These are phyloP conservation scores for Mycocentrospora acerina DNA, from an alignment of 2,329 filamentous ascomycete genomes.

Conservation along the genomic window DNA sequence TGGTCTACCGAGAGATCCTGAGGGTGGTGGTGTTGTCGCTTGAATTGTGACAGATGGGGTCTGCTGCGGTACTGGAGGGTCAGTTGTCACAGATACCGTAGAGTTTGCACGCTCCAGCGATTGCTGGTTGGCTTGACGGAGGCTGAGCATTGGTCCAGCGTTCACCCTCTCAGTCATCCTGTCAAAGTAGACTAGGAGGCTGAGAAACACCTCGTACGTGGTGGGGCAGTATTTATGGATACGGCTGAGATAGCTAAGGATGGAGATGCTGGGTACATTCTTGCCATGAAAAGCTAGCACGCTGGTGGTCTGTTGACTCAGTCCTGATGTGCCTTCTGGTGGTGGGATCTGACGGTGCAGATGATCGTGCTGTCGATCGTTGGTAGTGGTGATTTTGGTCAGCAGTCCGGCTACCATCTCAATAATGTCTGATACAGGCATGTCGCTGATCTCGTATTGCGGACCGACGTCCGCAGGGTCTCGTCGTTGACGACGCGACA, in stretches of 20 bases:
- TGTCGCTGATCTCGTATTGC: conserved; percentile 91
- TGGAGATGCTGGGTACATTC: conserved; percentile 95
- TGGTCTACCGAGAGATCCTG: conserved; percentile 49
- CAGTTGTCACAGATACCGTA: conserved; percentile 29
- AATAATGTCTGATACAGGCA: conserved; percentile 96
- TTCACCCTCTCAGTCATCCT: conserved; percentile 98
- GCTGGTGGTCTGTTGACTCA: conserved; percentile 65
- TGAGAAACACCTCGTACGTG: conserved; percentile 96
- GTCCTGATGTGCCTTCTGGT: conserved; percentile 58
- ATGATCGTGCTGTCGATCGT: conserved; percentile 90
- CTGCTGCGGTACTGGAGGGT: conserved; percentile 22
- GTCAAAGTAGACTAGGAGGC: conserved; percentile 94
- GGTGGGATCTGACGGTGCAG: conserved; percentile 73
- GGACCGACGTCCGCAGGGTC: conserved; percentile 54
- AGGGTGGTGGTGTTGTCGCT: conserved; percentile 52
- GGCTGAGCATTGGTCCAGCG: conserved; percentile 68
- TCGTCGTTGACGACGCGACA: conserved; percentile 45
- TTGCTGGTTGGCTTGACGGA: conserved; percentile 56
- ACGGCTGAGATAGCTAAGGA: conserved; percentile 89
- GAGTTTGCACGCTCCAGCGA: conserved; percentile 42
- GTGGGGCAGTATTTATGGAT: conserved; percentile 99
- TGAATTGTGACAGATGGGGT: conserved; percentile 39
- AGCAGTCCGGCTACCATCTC: conserved; percentile 97
- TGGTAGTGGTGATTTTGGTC: conserved; percentile 96
- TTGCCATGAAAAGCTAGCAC: conserved; percentile 97